Percentiles rank a stretch among this genome's conserved stretches.
Evolutionary conservation across 2,329 filamentous ascomycete species (phyloP).

Genomic region (Cladosporium sp.): DNA sequence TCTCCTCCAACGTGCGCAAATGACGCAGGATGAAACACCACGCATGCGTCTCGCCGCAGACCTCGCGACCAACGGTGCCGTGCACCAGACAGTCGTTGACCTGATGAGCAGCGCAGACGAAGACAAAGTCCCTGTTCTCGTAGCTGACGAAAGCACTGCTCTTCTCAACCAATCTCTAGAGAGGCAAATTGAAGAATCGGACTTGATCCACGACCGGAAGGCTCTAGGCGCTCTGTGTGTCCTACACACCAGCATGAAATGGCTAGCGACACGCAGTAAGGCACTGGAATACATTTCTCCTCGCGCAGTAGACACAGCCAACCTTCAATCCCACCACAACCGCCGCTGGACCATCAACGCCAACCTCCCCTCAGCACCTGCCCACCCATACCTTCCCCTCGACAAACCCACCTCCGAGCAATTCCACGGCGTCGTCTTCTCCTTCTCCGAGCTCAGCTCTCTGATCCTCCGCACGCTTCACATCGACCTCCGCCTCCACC

Average conservation of each 20-base stretch:
- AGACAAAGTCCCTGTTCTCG: conserved; percentile 45
- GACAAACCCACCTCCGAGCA: conserved; percentile 79
- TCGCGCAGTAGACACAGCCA: conserved; percentile 64
- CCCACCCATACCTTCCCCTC: conserved; percentile 77
- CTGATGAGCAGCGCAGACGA: conserved; percentile 56
- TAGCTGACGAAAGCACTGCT: conserved; percentile 57
- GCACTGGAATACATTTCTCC: conserved; percentile 77
- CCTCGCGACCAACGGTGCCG: conserved; percentile 54
- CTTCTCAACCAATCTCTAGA: conserved; percentile 53
- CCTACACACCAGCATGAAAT: conserved; percentile 96
- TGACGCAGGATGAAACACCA: conserved; percentile 14
- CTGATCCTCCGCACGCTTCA: conserved; percentile 82
- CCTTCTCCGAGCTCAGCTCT: conserved; percentile 74
- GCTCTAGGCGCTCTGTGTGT: conserved; percentile 80
- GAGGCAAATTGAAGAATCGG: conserved; percentile 64
- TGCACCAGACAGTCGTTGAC: conserved; percentile 66
- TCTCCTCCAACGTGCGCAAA: conserved; percentile 61
- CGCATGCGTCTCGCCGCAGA: conserved; percentile 30
- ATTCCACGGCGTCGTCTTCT: conserved; percentile 82
- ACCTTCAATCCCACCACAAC: conserved; percentile 47
- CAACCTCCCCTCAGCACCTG: conserved; percentile 44
- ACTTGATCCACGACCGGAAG: conserved; percentile 87
- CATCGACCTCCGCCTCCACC: conserved; percentile 80
- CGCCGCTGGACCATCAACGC: conserved; percentile 82
- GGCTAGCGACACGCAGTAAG: conserved; percentile 81